Percentiles rank a stretch among this genome's conserved stretches.
Conservation (phyloP, 169 alveolate genomes). For the Eimeria sp. region DNA sequence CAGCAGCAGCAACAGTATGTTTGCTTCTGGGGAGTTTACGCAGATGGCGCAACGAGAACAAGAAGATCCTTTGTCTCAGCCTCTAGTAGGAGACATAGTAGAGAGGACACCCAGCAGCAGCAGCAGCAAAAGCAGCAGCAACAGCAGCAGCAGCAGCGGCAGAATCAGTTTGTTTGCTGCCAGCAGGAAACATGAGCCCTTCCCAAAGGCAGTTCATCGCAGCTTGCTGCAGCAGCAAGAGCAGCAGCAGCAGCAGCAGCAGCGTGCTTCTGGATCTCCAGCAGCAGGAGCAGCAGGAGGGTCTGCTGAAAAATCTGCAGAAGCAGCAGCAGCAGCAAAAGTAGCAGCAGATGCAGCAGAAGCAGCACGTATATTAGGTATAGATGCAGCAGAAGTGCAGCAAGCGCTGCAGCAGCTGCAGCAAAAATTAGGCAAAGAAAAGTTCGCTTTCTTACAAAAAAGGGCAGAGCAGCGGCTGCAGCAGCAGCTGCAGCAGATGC, state of each 20-base stretch:
- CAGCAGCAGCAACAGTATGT: conserved; percentile 25
- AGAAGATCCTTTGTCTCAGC: background rate
- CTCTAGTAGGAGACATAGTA: background rate
- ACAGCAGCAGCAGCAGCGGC: conserved; percentile 73
- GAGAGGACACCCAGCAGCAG: conserved; percentile 19
- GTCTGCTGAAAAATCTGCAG: background rate
- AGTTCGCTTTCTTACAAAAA: conserved; percentile 18
- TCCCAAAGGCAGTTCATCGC: conserved; percentile 70
- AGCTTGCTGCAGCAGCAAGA: conserved; percentile 46
- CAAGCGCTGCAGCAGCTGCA: conserved; percentile 57
- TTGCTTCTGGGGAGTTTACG: conserved; percentile 4
- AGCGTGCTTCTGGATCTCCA: background rate
- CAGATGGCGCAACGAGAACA: background rate
- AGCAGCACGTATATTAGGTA: conserved; percentile 38
- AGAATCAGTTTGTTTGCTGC: conserved; percentile 30
- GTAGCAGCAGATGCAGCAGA: conserved; percentile 45
- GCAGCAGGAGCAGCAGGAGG: conserved; percentile 44
- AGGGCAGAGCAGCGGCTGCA: conserved; percentile 61
- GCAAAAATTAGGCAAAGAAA: background rate
- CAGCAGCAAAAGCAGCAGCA: conserved; percentile 45
- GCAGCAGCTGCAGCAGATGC: conserved; percentile 65
- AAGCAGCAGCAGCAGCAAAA: conserved; percentile 10
- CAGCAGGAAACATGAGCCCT: conserved; percentile 15
- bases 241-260: conserved; percentile 18
- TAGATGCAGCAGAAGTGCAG: background rate